phyloP scores from a whole-genome alignment of 257 asterid genomes.

The Solanum verrucosum region DNA sequence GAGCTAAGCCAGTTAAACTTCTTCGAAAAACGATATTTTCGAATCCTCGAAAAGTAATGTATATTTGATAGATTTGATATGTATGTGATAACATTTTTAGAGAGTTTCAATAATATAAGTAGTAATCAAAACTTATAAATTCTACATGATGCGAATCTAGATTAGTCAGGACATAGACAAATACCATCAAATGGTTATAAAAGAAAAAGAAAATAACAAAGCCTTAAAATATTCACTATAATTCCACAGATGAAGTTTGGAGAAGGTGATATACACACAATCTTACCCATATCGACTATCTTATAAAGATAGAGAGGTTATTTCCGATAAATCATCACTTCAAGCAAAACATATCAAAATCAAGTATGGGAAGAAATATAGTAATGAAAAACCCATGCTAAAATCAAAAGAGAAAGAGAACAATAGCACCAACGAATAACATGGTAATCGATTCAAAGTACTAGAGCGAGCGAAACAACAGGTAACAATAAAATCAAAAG shows the following conservation, averaged over 20 bases:
- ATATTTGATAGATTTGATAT: accelerated
- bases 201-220: neutral
- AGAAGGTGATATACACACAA: too few species aligned
- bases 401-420: too few species aligned
- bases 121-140: neutral
- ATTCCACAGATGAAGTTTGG: too few species aligned
- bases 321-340: accelerated
- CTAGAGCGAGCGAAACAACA: too few species aligned
- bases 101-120: neutral
- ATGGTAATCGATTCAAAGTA: neutral
- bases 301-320: too few species aligned
- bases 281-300: neutral
- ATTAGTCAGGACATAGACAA: accelerated
- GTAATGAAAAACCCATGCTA: accelerated
- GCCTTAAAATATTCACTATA: too few species aligned
- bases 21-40: neutral
- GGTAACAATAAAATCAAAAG: too few species aligned
- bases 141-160: accelerated
- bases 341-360: neutral
- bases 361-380: accelerated
- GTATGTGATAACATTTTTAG: neutral
- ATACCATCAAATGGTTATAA: neutral
- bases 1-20: neutral
- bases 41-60: accelerated
- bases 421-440: neutral